These are phyloP conservation scores for Cercospora sojina DNA, from an alignment of 2,329 filamentous ascomycete genomes.

Conservation along the genomic window DNA sequence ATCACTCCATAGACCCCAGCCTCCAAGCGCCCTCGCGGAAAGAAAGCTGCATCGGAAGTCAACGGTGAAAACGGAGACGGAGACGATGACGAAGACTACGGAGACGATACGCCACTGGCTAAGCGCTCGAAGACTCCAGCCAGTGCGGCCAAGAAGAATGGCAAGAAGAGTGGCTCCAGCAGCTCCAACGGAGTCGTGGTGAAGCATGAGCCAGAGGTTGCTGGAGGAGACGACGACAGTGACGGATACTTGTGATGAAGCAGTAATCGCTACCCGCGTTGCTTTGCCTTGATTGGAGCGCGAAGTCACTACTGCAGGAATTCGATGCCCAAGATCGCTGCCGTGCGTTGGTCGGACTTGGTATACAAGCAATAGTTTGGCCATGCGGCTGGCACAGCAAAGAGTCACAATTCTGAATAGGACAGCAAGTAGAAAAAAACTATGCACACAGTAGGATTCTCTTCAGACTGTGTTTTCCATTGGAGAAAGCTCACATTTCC, in stretches of 20 bases:
- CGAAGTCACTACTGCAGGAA: background rate
- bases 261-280: background rate
- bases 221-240: background rate
- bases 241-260: background rate
- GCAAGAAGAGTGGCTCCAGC: background rate
- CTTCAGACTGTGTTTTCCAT: background rate
- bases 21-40: constrained; percentile 11
- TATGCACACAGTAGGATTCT: background rate
- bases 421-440: background rate
- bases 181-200: background rate
- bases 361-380: background rate
- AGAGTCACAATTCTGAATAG: background rate
- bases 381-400: background rate
- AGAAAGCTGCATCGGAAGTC: constrained; percentile 10
- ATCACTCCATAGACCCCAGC: background rate
- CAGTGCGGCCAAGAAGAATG: background rate
- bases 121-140: constrained; percentile 5
- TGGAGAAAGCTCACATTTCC: background rate
- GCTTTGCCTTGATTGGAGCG: background rate
- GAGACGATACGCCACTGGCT: background rate
- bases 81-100: constrained; percentile 13
- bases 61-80: background rate
- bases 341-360: background rate
- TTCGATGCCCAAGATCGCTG: background rate
- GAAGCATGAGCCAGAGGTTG: background rate